Conservation (phyloP, 2,329 filamentous ascomycete species). For the Immersiporthe knoxdaviesiana region DNA sequence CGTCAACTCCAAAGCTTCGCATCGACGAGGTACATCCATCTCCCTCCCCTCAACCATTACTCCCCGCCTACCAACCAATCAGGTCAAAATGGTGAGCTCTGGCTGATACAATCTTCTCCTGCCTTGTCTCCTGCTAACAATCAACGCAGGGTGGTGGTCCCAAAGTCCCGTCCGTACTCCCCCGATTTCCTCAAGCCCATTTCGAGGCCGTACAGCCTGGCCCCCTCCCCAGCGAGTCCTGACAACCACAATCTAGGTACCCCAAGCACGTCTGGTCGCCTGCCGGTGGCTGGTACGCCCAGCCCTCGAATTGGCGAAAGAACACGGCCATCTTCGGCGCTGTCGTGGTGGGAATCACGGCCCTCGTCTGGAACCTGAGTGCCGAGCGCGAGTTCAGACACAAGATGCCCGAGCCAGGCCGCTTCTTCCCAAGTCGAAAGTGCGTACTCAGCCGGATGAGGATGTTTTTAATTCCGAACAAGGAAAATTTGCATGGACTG, state of each 20-base stretch:
- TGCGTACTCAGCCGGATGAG: conserved; percentile 48
- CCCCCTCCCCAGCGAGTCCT: conserved; percentile 24
- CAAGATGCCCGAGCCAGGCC: conserved; percentile 75
- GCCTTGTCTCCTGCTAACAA: conserved; percentile 44
- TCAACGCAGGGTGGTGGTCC: conserved; percentile 72
- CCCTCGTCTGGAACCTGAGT: conserved; percentile 70
- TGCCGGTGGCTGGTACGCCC: conserved; percentile 94
- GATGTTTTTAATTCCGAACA: neutral
- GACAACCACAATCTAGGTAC: conserved; percentile 62
- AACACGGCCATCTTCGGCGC: conserved; percentile 66
- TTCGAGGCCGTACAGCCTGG: conserved; percentile 14
- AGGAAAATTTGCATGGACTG: neutral
- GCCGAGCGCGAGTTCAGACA: conserved; percentile 73
- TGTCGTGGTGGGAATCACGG: conserved; percentile 62
- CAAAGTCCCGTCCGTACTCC: conserved; percentile 56
- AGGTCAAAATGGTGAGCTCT: conserved; percentile 60
- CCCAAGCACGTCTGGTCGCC: conserved; percentile 99
- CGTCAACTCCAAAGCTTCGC: conserved; percentile 27
- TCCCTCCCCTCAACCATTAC: conserved; percentile 19
- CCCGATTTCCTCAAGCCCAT: conserved; percentile 32
- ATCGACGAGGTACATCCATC: conserved; percentile 13
- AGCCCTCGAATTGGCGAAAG: conserved; percentile 90
- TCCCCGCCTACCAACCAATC: conserved; percentile 20
- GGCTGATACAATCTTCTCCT: neutral
- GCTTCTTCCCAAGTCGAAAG: conserved; percentile 88